Evolutionary conservation across 169 alveolate genomes (phyloP).

Genomic region (Plasmodium gonderi): DNA sequence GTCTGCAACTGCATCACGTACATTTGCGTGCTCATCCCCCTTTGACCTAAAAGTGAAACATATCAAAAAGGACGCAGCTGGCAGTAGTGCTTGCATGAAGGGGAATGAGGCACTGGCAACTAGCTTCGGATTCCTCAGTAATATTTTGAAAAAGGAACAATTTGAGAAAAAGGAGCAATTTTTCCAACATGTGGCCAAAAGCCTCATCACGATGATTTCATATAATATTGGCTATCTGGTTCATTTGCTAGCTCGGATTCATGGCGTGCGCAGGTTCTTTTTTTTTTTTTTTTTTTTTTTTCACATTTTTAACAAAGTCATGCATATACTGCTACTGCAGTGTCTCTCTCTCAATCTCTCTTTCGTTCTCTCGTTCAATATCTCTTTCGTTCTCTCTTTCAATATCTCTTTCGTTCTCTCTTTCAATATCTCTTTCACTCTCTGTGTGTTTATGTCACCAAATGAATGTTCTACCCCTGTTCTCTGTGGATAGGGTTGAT

Average conservation of each 20-base stretch:
- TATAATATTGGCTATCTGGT: constrained; percentile 91
- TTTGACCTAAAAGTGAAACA: constrained; percentile 80
- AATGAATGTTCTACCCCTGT: too few relatives aligned
- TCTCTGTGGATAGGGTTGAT: too few relatives aligned
- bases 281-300: neutral
- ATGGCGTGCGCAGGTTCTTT: constrained; percentile 81
- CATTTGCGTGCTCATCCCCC: constrained; percentile 76
- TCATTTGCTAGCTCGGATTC: constrained; percentile 86
- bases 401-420: too few relatives aligned
- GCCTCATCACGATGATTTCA: constrained; percentile 89
- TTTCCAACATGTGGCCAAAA: constrained; percentile 89
- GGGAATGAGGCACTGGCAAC: constrained; percentile 84
- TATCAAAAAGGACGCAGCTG: constrained; percentile 79
- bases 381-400: too few relatives aligned
- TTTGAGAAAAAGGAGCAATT: constrained; percentile 6
- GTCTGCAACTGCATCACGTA: neutral
- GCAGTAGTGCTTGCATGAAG: constrained; percentile 73
- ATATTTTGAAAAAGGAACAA: constrained; percentile 39
- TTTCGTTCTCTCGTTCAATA: too few relatives aligned
- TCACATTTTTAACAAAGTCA: neutral
- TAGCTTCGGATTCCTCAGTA: constrained; percentile 83
- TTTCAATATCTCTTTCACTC: too few relatives aligned
- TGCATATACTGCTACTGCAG: neutral
- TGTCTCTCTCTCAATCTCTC: too few relatives aligned
- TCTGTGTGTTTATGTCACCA: too few relatives aligned